Conservation (phyloP, 257 asterid genomes). For the Scutellaria galericulata region DNA sequence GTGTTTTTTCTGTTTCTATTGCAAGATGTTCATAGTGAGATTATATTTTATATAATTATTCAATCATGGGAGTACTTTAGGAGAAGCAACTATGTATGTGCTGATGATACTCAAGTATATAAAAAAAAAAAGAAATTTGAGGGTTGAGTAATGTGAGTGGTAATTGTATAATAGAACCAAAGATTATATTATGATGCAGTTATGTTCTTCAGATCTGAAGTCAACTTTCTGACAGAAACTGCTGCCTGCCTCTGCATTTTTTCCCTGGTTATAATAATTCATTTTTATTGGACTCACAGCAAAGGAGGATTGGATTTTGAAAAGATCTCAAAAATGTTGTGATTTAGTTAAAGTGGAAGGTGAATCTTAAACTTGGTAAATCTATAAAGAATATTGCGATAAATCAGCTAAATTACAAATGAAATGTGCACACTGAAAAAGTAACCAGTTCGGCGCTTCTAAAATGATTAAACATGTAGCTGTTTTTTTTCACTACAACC, state of each 20-base stretch:
- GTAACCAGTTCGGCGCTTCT: slow-evolving; percentile 9
- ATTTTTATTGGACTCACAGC: slow-evolving; percentile 5
- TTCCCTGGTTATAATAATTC: slow-evolving; percentile 19
- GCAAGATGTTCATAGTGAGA: slow-evolving; percentile 8
- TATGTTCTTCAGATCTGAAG: slow-evolving; percentile 33
- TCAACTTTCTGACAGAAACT: slow-evolving; percentile 9
- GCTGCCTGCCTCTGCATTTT: slow-evolving; percentile 14
- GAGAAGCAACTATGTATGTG: slow-evolving; percentile 14
- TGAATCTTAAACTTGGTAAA: slow-evolving; percentile 24
- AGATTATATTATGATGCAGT: background rate
- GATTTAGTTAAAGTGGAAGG: slow-evolving; percentile 21
- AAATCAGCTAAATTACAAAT: slow-evolving; percentile 18
- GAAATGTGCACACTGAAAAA: background rate
- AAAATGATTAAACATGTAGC: slow-evolving; percentile 8
- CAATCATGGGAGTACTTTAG: slow-evolving; percentile 24
- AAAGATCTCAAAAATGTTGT: slow-evolving; percentile 14
- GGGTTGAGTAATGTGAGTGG: slow-evolving; percentile 11
- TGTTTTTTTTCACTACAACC: slow-evolving; percentile 20
- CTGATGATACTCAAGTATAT: slow-evolving; percentile 15
- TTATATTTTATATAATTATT: background rate
- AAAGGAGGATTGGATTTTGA: slow-evolving; percentile 16
- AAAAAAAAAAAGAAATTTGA: background rate
- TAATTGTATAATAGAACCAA: slow-evolving; percentile 10
- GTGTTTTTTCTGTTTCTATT: slow-evolving; percentile 16
- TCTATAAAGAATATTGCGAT: slow-evolving; percentile 14